These are phyloP conservation scores for Termitomyces sp. DNA, from an alignment of 768 basidiomycete species.

Conservation along the genomic window DNA sequence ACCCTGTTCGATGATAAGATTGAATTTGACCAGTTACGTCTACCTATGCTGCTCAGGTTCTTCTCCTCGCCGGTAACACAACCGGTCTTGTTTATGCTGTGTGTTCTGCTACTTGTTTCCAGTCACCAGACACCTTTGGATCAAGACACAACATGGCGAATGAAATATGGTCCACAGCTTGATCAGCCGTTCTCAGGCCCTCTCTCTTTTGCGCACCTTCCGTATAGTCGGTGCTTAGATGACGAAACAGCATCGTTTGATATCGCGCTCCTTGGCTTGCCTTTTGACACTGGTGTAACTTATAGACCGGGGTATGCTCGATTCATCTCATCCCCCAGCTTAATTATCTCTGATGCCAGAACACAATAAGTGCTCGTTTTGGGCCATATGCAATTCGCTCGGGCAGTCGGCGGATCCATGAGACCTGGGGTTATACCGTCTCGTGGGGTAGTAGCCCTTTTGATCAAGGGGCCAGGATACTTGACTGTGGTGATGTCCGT, in stretches of 20 bases:
- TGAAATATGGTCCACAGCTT: conserved; percentile 71
- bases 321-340: not conserved
- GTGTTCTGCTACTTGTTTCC: not conserved
- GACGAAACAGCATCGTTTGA: conserved; percentile 54
- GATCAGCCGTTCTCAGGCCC: conserved; percentile 81
- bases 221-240: conserved; percentile 70
- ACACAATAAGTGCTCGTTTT: conserved; percentile 65
- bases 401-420: conserved; percentile 67
- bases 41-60: not conserved
- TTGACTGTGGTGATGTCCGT: conserved; percentile 84
- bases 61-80: not conserved
- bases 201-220: conserved; percentile 78
- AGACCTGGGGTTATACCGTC: conserved; percentile 57
- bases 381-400: conserved; percentile 84
- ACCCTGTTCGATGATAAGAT: not conserved
- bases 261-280: conserved; percentile 78
- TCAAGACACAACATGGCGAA: conserved; percentile 45
- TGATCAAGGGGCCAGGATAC: conserved; percentile 46
- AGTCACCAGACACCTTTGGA: conserved; percentile 10
- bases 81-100: not conserved
- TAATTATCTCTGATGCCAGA: not conserved
- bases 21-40: not conserved
- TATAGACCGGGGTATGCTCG: conserved; percentile 49
- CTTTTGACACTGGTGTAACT: conserved; percentile 70
- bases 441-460: conserved; percentile 75